These are phyloP conservation scores for Arthroderma sp. DNA, from an alignment of 2,329 filamentous ascomycete genomes.

Conservation along the genomic window DNA sequence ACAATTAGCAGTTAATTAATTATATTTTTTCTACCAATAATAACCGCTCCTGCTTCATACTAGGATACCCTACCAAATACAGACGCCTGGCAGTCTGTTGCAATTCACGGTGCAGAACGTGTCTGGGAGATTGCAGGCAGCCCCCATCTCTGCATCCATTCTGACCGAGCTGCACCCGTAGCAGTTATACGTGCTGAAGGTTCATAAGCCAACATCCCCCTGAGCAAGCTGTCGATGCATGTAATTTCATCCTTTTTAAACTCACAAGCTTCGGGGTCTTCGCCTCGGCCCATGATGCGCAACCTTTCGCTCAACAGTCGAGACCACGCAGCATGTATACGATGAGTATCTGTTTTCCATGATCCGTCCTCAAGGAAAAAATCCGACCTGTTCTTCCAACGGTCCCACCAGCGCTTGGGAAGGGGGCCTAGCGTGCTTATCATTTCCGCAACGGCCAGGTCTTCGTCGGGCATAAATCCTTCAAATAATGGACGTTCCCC, in stretches of 20 bases:
- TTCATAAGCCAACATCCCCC: conserved; percentile 5
- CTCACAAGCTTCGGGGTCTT: neutral
- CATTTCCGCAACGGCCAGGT: conserved; percentile 7
- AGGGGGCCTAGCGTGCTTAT: conserved; percentile 6
- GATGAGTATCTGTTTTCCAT: conserved; percentile 1
- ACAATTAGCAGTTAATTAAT: too few relatives aligned
- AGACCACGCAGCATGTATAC: neutral
- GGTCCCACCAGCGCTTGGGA: conserved; percentile 6
- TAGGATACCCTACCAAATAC: too few relatives aligned
- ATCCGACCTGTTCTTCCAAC: conserved; percentile 1
- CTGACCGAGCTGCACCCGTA: neutral
- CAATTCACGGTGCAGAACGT: too few relatives aligned
- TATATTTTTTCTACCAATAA: too few relatives aligned
- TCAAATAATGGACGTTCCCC: conserved; percentile 6
- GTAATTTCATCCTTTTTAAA: neutral
- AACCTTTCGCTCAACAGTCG: neutral
- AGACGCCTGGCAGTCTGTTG: too few relatives aligned
- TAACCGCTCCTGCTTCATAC: too few relatives aligned
- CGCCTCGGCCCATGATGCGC: neutral
- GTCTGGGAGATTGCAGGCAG: neutral
- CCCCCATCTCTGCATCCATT: conserved; percentile 7
- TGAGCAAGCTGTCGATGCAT: neutral
- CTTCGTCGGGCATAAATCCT: conserved; percentile 1
- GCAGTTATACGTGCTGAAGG: conserved; percentile 1
- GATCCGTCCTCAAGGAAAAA: conserved; percentile 7